A percentile compares a stretch with the other conserved stretches of the same genome.
Evolutionary conservation across 2,329 filamentous ascomycete genomes (phyloP).

Genomic region (Aspergillus aculeatinus): DNA sequence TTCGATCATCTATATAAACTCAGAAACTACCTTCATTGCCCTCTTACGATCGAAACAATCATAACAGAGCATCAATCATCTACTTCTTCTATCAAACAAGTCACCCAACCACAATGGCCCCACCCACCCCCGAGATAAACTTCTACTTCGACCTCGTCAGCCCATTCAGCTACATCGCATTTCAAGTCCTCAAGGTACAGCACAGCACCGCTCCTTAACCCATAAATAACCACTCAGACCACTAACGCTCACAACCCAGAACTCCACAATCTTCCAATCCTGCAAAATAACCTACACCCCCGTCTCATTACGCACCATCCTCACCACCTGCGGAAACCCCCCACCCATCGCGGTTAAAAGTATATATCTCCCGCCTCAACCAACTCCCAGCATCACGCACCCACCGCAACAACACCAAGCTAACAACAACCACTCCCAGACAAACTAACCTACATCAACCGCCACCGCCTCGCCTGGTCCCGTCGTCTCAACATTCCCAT

Average conservation of each 20-base stretch:
- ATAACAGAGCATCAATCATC: too few species aligned
- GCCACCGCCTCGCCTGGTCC: neutral
- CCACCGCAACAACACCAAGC: neutral
- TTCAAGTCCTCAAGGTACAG: neutral
- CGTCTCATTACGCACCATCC: neutral
- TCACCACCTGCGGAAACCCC: neutral
- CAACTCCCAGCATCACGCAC: neutral
- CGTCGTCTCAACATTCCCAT: neutral
- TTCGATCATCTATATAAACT: neutral
- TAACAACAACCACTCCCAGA: too few species aligned
- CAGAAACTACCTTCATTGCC: too few species aligned
- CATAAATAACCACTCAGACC: too few species aligned
- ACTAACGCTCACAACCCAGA: too few species aligned
- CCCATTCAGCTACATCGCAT: constrained; percentile 6
- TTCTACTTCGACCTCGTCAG: constrained; percentile 3
- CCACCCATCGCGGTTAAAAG: neutral
- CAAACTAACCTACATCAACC: neutral
- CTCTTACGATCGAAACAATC: too few species aligned
- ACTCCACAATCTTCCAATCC: neutral
- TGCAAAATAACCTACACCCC: neutral
- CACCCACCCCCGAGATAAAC: neutral
- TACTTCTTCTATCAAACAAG: too few species aligned
- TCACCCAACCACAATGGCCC: neutral
- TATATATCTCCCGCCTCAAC: neutral
- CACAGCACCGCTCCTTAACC: too few species aligned